These are phyloP conservation scores for Saccharum hybrid DNA, from an alignment of 202 grass and related monocot genomes.

Conservation along the genomic window DNA sequence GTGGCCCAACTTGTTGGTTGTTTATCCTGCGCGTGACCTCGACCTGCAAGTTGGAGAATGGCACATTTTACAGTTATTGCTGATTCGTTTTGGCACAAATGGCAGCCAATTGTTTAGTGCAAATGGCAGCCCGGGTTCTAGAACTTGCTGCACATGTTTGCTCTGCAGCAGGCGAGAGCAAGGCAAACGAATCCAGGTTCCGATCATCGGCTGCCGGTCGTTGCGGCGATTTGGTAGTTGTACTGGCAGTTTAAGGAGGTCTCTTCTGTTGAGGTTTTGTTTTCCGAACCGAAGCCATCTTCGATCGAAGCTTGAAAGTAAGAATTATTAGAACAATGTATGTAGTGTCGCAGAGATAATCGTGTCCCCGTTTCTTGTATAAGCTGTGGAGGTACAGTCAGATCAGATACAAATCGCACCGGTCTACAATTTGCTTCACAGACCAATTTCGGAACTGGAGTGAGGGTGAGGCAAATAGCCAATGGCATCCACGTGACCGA, in stretches of 20 bases:
- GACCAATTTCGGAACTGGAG: too few species aligned
- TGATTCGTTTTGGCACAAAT: constrained; percentile 24
- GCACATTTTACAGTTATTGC: constrained; percentile 14
- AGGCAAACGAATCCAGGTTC: constrained; percentile 33
- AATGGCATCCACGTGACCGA: too few species aligned
- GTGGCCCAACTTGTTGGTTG: constrained; percentile 41
- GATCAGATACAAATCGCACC: too few species aligned
- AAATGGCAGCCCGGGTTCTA: constrained; percentile 25
- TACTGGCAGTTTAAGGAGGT: neutral
- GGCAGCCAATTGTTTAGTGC: constrained; percentile 20
- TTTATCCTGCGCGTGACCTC: constrained; percentile 27
- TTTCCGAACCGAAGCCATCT: neutral
- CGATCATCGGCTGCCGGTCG: constrained; percentile 41
- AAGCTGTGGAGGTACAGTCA: too few species aligned
- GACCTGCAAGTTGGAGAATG: constrained; percentile 29
- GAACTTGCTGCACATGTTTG: constrained; percentile 35
- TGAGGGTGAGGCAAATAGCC: too few species aligned
- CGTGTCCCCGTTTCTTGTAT: too few species aligned
- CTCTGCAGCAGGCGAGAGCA: neutral
- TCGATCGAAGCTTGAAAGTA: neutral
- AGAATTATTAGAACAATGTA: neutral
- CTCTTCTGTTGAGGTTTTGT: neutral
- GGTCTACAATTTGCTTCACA: too few species aligned
- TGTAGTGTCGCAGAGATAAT: too few species aligned
- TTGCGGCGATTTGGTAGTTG: neutral